Conservation (phyloP, 306 rosid genomes). For the Vachellia collinsii region DNA sequence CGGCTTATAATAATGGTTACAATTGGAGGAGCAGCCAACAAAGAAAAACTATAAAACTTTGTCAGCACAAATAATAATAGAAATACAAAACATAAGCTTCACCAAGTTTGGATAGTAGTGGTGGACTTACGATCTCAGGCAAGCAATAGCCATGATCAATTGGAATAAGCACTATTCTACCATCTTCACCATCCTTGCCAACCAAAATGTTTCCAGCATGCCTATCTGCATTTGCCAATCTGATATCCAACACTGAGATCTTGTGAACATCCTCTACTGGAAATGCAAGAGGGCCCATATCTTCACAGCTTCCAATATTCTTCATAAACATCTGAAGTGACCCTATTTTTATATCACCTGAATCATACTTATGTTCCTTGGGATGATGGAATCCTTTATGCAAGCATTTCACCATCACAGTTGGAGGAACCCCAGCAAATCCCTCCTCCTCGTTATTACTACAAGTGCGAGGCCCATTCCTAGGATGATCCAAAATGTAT, state of each 20-base stretch:
- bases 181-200: constrained; percentile 45
- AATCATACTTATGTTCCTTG: constrained; percentile 45
- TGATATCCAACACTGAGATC: constrained; percentile 66
- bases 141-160: constrained; percentile 73
- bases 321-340: constrained; percentile 62
- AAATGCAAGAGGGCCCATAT: constrained; percentile 62
- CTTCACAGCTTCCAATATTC: constrained; percentile 69
- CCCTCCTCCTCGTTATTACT: constrained; percentile 38
- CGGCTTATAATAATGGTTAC: background rate
- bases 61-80: background rate
- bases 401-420: constrained; percentile 59
- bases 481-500: constrained; percentile 71
- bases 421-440: constrained; percentile 69
- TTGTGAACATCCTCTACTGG: constrained; percentile 68
- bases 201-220: constrained; percentile 70
- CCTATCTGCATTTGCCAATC: constrained; percentile 74
- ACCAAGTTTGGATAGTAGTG: constrained; percentile 6
- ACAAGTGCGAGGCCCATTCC: constrained; percentile 44
- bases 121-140: constrained; percentile 55
- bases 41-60: background rate
- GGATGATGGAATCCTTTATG: constrained; percentile 57
- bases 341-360: constrained; percentile 51
- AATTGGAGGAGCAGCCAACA: background rate
- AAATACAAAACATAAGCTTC: constrained; percentile 1
- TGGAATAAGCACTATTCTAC: constrained; percentile 55